Evolutionary conservation across 805 yeast genomes (phyloP), one percentile per base, ranked within the genome.

Genomic region (Debaryomyces tyrocola): DNA sequence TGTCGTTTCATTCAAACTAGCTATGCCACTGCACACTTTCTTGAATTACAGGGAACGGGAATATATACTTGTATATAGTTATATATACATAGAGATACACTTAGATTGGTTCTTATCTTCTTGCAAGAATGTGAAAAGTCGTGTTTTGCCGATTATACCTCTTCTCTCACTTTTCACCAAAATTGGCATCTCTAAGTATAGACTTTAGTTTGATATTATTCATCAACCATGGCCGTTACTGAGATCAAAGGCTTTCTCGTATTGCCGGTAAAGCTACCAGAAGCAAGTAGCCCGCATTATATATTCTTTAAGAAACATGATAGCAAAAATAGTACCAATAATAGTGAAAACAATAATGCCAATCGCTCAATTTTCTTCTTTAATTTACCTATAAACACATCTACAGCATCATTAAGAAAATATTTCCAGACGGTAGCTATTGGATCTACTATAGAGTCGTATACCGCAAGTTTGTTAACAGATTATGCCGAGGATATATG

Each of bases 341-440:
- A 20, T 20, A 39, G 8, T n/a, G 21, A 33, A 14, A 76, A 77
- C 29, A 64, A 75, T 17, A 65, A 61, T 15, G 55, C 56, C n/a
- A 77, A 78, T 43, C 72, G 87, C 43, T 76, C 87, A 24, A 63
- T 91, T n/a, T 91, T 91, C 66, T 62, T 85, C 5, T 81, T 86
- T 47, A 90, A 91, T 60, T 67, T 90, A 35, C 97, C 97, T 1
- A 67, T 84, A 18, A 75, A 78, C 47, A 75, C 90, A 6, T 73
- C 75, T 20, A 57, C 79, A 12, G 72, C 75, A 37, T 69, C 70
- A 31, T 59, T 90, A 40, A 84, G 81, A 57, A 74, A 71, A 46
- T 75, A 83, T 36, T 80, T 90, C 56, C 75, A 76, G 45, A 67
- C 74, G 11, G 73, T 86, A 1, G 82, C 87, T 31, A 76, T 82